These are phyloP conservation scores for Durusdinium trenchii DNA, from an alignment of 73 alveolate species.

Conservation along the genomic window DNA sequence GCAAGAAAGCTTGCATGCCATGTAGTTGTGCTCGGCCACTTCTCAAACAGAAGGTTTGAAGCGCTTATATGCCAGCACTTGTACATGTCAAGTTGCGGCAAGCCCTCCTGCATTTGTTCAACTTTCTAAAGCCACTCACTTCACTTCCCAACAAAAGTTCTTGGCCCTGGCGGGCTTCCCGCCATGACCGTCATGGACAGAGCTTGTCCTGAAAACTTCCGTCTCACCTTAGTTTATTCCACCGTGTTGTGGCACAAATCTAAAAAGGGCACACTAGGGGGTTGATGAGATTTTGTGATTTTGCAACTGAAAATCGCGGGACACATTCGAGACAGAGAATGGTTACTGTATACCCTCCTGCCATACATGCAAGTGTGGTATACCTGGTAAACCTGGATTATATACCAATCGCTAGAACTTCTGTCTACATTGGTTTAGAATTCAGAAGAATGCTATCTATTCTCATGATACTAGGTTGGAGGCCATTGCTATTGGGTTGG, in stretches of 20 bases:
- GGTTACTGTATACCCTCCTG: too few species aligned
- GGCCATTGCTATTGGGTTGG: too few species aligned
- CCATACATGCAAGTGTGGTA: too few species aligned
- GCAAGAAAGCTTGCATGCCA: conserved; percentile 60
- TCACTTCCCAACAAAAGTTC: too few species aligned
- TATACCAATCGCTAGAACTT: too few species aligned
- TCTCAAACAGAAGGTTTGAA: conserved; percentile 78
- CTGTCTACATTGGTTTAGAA: too few species aligned
- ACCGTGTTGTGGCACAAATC: conserved; percentile 46
- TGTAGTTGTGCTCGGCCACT: conserved; percentile 21
- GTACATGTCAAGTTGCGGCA: conserved; percentile 47
- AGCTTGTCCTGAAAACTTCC: conserved; percentile 18
- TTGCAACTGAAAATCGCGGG: too few species aligned
- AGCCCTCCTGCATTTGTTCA: neutral
- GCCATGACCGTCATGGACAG: conserved; percentile 12
- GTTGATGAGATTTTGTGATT: too few species aligned
- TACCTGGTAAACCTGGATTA: too few species aligned
- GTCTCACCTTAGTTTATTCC: conserved; percentile 27
- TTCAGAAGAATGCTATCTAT: too few species aligned
- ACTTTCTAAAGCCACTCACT: neutral
- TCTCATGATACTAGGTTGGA: too few species aligned
- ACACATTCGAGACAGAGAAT: too few species aligned
- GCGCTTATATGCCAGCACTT: neutral
- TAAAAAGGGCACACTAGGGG: neutral
- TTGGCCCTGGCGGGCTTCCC: neutral